A percentile compares a stretch with the other conserved stretches of the same genome.
These are phyloP conservation scores for Aristolochia fimbriata DNA, from an alignment of 164 flowering plant species.

Conservation along the genomic window DNA sequence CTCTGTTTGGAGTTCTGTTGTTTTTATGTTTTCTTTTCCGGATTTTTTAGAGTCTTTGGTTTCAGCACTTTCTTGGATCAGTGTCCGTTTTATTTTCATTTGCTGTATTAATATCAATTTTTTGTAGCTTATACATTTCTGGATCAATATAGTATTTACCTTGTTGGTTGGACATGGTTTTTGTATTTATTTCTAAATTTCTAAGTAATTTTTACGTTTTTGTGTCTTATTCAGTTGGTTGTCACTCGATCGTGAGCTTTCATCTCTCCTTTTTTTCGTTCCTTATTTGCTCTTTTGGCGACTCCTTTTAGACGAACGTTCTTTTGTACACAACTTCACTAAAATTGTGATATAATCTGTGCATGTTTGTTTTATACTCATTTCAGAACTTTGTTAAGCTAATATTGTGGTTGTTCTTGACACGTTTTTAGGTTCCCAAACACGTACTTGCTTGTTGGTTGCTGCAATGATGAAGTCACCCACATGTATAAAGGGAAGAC, in stretches of 20 bases:
- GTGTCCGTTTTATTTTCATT: neutral
- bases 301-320: too few relatives aligned
- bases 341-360: neutral
- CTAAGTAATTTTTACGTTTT: neutral
- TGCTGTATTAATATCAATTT: neutral
- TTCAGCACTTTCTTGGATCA: too few relatives aligned
- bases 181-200: too few relatives aligned
- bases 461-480: conserved; percentile 81
- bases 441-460: conserved; percentile 80
- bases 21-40: neutral
- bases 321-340: too few relatives aligned
- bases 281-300: neutral
- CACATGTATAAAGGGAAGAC: conserved; percentile 88
- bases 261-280: too few relatives aligned
- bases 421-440: conserved; percentile 62
- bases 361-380: too few relatives aligned
- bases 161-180: too few relatives aligned
- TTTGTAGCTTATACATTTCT: neutral
- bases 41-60: too few relatives aligned
- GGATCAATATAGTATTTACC: too few relatives aligned
- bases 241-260: neutral
- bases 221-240: neutral
- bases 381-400: too few relatives aligned
- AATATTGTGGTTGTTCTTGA: too few relatives aligned
- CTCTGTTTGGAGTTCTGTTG: neutral